Base-by-base conservation (phyloP, 345 rosid genomes). In the Balakata baccata region DNA sequence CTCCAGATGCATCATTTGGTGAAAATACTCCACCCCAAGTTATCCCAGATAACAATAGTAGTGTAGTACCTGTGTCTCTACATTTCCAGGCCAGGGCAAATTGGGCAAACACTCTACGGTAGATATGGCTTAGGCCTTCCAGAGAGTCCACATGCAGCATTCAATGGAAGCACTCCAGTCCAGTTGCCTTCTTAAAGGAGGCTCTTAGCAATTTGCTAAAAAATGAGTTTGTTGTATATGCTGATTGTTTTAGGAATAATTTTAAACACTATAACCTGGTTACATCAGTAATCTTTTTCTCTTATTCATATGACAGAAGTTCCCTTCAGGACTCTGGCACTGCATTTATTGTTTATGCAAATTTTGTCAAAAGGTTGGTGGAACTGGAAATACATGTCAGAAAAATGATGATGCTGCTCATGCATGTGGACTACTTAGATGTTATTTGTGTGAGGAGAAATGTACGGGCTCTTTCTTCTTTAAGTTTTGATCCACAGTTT, bases 281-380 rank as follows among this genome's bases (percentile, higher is more conserved):
- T 39, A 63, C 16, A 54, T 38, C 46, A 53, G 43, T 68, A 72
- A 66, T 58, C 37, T 71, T 53, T 57, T 75, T 5, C 74, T 78
- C 16, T 38, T 11, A 71, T 71, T 72, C 34, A 62, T 43, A 68
- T 64, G 76, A 81, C 94, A 95, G 98, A 85, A 76, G 70, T 87
- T 91, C 70, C 98, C 99, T 72, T 84, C 88, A 49, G 98, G 97
- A 54, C 82, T 84, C 64, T 95, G 99, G 99, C 86, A 86, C 78
- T 95, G 99, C 85, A 75, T 86, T 73, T 84, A 85, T 81, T 95
- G 99, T 85, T 83, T 88, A 38, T 95, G 99, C 84, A 92, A 92
- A 88, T 88, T 83, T 80, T 92, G 99, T 75, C 87, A 90, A 73
- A 75, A 67, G 72, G 78, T 74, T 77, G 80, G 75, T 67, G 85